A percentile compares a stretch with the other conserved stretches of the same genome.
Evolutionary conservation across 192 early-diverging fungal species (phyloP).

Genomic region (Glomus cerebriforme): DNA sequence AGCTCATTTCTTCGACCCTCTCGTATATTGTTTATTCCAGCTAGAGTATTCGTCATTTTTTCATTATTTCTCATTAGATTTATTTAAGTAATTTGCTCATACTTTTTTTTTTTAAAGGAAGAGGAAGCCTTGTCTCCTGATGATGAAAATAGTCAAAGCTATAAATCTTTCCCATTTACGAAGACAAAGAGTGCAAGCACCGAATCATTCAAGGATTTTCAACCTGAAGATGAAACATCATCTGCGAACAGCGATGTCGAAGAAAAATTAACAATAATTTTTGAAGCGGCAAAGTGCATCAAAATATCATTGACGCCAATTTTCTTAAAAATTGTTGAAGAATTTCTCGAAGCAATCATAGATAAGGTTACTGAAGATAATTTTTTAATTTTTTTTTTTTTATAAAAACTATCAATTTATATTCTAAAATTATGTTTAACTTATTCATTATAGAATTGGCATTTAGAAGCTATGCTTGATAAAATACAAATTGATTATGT

Average conservation of each 20-base stretch:
- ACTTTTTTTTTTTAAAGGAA: background rate
- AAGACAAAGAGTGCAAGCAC: constrained; percentile 31
- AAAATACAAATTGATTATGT: constrained; percentile 65
- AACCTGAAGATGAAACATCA: constrained; percentile 11
- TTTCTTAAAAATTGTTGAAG: constrained; percentile 66
- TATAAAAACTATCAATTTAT: background rate
- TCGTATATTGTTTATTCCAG: constrained; percentile 43
- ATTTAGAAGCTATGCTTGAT: constrained; percentile 68
- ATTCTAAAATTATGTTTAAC: background rate
- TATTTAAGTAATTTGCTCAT: background rate
- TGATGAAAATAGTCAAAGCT: constrained; percentile 12
- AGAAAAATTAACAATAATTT: constrained; percentile 48
- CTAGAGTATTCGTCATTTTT: constrained; percentile 34
- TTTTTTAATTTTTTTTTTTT: background rate
- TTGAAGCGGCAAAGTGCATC: constrained; percentile 56
- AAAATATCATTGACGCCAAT: constrained; percentile 69
- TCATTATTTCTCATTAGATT: background rate
- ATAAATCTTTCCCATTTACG: constrained; percentile 19
- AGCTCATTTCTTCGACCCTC: constrained; percentile 55
- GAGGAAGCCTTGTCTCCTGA: background rate
- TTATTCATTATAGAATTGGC: constrained; percentile 54
- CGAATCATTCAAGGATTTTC: constrained; percentile 32
- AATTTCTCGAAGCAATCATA: constrained; percentile 58
- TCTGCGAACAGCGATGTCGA: constrained; percentile 42
- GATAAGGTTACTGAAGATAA: constrained; percentile 44